phyloP scores from a whole-genome alignment of 441 rosid genomes.

The Croton laevigatus region DNA sequence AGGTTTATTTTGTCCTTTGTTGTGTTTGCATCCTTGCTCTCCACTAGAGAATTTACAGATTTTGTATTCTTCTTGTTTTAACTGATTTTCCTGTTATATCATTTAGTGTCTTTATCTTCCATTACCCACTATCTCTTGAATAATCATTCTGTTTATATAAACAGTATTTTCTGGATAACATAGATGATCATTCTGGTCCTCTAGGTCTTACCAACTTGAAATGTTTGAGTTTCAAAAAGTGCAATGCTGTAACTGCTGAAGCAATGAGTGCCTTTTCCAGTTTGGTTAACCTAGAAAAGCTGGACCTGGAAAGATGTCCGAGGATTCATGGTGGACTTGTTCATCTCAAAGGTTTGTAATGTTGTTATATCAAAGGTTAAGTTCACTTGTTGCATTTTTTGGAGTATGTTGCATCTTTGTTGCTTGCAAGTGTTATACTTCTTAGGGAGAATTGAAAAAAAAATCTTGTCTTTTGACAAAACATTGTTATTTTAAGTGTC shows the following conservation, averaged over 20 bases:
- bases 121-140: neutral
- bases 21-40: neutral
- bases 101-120: slow-evolving; percentile 2
- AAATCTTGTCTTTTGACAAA: neutral
- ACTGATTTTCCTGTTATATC: neutral
- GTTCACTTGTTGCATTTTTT: neutral
- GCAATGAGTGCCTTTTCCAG: slow-evolving; percentile 63
- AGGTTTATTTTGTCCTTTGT: neutral
- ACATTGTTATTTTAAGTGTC: neutral
- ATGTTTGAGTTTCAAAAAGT: slow-evolving; percentile 62
- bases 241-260: slow-evolving; percentile 52
- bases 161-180: neutral
- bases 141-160: neutral
- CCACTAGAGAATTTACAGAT: neutral
- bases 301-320: slow-evolving; percentile 86
- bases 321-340: slow-evolving; percentile 68
- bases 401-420: neutral
- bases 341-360: slow-evolving; percentile 55
- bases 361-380: neutral
- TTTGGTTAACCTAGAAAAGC: slow-evolving; percentile 59
- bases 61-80: neutral
- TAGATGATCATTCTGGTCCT: slow-evolving; percentile 5
- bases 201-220: slow-evolving; percentile 68
- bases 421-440: neutral
- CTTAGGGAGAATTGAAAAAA: neutral